A percentile compares a stretch with the other conserved stretches of the same genome.
Evolutionary conservation across 306 rosid genomes (phyloP).

Genomic region (Sophora flavescens): DNA sequence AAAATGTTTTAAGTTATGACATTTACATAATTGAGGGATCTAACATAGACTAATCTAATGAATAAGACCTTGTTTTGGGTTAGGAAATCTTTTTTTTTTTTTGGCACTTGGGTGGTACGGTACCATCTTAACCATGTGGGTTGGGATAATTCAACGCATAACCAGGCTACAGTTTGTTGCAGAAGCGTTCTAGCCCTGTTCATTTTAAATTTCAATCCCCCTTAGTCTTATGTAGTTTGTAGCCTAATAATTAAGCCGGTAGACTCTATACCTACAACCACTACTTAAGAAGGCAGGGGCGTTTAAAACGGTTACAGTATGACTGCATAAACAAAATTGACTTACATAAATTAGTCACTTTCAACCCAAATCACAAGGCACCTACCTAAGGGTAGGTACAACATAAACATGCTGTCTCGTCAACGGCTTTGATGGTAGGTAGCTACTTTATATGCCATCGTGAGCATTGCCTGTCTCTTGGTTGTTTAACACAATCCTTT

Average conservation of each 20-base stretch:
- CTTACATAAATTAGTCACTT: slow-evolving; percentile 29
- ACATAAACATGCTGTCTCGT: slow-evolving; percentile 17
- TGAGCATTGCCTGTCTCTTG: slow-evolving; percentile 27
- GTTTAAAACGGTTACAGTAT: not conserved
- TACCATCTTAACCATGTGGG: not conserved
- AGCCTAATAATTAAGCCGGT: slow-evolving; percentile 2
- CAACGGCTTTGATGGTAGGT: slow-evolving; percentile 26
- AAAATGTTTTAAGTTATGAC: not conserved
- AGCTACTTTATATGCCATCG: slow-evolving; percentile 11
- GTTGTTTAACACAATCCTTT: slow-evolving; percentile 18
- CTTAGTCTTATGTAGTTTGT: not conserved
- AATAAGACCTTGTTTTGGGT: not conserved
- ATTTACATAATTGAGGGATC: not conserved
- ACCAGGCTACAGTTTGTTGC: not conserved
- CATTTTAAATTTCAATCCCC: not conserved
- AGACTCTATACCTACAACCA: not conserved
- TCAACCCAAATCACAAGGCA: not conserved
- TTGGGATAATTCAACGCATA: slow-evolving; percentile 11
- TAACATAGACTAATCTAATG: slow-evolving; percentile 5
- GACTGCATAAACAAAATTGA: not conserved
- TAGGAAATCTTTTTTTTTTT: not conserved
- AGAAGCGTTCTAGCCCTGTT: not conserved
- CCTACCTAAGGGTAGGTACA: slow-evolving; percentile 14
- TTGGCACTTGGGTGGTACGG: not conserved
- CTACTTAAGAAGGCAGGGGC: not conserved